Evolutionary conservation across 768 basidiomycete genomes (phyloP), one percentile per base, ranked within the genome.

Genomic region (Leucocoprinus birnbaumii): DNA sequence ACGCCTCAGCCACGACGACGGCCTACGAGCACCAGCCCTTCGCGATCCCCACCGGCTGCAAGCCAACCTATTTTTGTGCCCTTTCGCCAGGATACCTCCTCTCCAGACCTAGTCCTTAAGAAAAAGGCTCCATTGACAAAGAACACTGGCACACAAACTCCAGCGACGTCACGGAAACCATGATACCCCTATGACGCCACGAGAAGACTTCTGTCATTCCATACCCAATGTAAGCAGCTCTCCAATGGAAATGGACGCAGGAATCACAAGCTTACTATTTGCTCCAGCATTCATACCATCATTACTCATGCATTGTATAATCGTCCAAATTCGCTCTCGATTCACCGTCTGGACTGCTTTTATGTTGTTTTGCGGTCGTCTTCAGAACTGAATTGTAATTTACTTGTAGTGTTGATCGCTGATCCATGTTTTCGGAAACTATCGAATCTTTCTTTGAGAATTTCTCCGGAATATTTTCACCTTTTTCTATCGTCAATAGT

Each of bases 91-190:
- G 71, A 75, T 47, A 72, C 76, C 21, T 74, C 76, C n/a, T 81
- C 80, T 38, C 83, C 84, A 41, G 83, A 84, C 59, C 69, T 84
- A 50, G 73, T 78, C 27, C 58, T 76, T 51, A 72, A 69, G 64
- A 74, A 73, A 65, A 72, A 70, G 55, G 52, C 49, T 24, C 59
- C 64, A 19, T 55, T 38, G 26, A 47, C 56, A 5, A 58, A 48
- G 21, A 49, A 35, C 37, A 41, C 27, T 8, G 19, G 54, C n/a
- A 49, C 54, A 10, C 54, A 55, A 25, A 49, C 54, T 42, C 27
- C 48, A 14, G 14, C 40, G 47, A 55, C 54, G 47, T 48, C 48
- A 55, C 54, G 25, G 21, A 22, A 40, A 18, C 25, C 40, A 49
- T 48, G 26, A 55, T 40, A 42, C 26, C 34, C 44, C 51, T 35